A percentile compares a stretch with the other conserved stretches of the same genome.
phyloP scores from a whole-genome alignment of 371 early-diverging fungal genomes.

The Rhizopus arrhizus region DNA sequence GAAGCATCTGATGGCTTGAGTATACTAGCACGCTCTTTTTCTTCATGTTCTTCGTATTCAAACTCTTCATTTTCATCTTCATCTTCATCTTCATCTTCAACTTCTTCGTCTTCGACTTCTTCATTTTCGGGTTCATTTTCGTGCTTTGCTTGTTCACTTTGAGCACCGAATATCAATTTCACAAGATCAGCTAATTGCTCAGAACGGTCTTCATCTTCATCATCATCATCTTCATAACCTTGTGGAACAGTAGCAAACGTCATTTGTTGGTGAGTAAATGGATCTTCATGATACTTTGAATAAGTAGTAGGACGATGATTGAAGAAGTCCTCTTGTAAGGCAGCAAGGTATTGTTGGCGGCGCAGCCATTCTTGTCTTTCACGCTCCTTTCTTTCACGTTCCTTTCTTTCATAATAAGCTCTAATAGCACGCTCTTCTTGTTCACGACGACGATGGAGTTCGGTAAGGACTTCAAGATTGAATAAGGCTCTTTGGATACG shows the following conservation, averaged over 20 bases:
- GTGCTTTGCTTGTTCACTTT: constrained; percentile 4
- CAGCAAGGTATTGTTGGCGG: constrained; percentile 5
- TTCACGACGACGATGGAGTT: constrained; percentile 21
- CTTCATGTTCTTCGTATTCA: constrained; percentile 13
- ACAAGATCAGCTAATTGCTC: constrained; percentile 12
- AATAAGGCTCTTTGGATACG: constrained; percentile 16
- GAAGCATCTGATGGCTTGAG: too few species aligned
- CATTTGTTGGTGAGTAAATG: neutral
- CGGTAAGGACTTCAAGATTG: constrained; percentile 15
- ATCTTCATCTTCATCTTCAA: neutral
- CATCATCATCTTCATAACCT: constrained; percentile 3
- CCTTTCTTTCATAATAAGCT: constrained; percentile 21
- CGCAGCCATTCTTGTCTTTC: constrained; percentile 1
- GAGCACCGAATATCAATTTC: constrained; percentile 13
- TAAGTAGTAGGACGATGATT: neutral
- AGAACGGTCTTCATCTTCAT: constrained; percentile 12
- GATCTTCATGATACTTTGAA: neutral
- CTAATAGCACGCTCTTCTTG: constrained; percentile 24
- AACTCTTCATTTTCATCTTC: constrained; percentile 11
- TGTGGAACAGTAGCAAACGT: neutral
- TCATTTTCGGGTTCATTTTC: constrained; percentile 6
- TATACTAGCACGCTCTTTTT: too few species aligned
- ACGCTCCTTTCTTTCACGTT: constrained; percentile 6
- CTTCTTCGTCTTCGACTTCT: constrained; percentile 13
- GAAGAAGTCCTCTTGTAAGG: neutral